Conservation (phyloP, 768 basidiomycete species). For the Mrakia blollopis region DNA sequence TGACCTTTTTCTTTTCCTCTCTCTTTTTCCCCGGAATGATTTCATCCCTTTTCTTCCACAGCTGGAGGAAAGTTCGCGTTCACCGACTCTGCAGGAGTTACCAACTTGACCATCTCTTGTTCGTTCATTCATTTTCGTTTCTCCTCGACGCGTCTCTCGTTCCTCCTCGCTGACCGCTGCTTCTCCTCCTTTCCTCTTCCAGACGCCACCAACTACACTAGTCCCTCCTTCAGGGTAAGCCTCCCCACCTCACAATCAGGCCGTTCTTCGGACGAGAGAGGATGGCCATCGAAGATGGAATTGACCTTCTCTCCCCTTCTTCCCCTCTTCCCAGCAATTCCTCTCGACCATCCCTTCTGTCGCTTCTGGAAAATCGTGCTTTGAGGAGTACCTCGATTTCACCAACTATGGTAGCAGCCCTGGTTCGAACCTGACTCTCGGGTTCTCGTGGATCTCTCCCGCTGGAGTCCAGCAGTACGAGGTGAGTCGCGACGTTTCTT, state of each 20-base stretch:
- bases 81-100: not conserved
- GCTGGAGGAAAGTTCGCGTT: not conserved
- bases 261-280: not conserved
- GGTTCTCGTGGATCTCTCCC: not conserved
- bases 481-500: not conserved
- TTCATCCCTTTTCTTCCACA: not conserved
- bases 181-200: not conserved
- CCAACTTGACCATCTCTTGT: conserved; percentile 1
- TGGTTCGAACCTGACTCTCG: not conserved
- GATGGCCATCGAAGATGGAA: too few relatives aligned
- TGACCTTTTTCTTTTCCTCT: not conserved
- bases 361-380: not conserved
- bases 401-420: not conserved
- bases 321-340: not conserved
- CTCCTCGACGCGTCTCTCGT: not conserved
- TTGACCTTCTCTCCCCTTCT: too few relatives aligned
- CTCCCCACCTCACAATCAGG: not conserved
- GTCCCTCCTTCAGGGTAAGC: not conserved
- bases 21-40: not conserved
- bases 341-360: not conserved
- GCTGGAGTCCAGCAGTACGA: conserved; percentile 1
- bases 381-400: not conserved
- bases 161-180: not conserved
- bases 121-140: not conserved
- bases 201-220: not conserved